Percentiles rank a stretch among this genome's conserved stretches.
These are phyloP conservation scores for Ophiostoma novo-ulmi DNA, from an alignment of 2,329 filamentous ascomycete species.

Conservation along the genomic window DNA sequence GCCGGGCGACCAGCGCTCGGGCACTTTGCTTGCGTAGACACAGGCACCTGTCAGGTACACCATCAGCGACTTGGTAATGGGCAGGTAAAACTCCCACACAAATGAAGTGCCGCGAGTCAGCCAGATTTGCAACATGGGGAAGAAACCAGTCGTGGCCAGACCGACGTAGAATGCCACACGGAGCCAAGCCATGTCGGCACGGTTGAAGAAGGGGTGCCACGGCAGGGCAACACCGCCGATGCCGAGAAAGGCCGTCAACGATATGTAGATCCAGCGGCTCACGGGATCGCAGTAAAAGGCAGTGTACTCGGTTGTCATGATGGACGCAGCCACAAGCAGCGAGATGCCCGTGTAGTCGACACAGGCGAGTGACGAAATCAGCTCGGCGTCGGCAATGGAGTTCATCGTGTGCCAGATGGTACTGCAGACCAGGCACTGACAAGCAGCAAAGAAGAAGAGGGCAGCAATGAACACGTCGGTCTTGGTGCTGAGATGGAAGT, in stretches of 20 bases:
- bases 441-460: slow-evolving; percentile 92
- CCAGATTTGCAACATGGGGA: slow-evolving; percentile 80
- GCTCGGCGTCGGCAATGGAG: slow-evolving; percentile 80
- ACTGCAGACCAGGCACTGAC: slow-evolving; percentile 90
- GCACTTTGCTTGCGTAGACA: slow-evolving; percentile 86
- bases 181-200: slow-evolving; percentile 84
- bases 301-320: slow-evolving; percentile 97
- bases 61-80: slow-evolving; percentile 72
- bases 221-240: slow-evolving; percentile 84
- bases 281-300: slow-evolving; percentile 96
- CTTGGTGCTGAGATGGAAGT: slow-evolving; percentile 81
- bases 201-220: slow-evolving; percentile 95
- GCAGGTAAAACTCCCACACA: slow-evolving; percentile 86
- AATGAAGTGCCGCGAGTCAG: slow-evolving; percentile 71
- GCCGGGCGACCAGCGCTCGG: slow-evolving; percentile 87
- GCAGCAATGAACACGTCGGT: slow-evolving; percentile 86
- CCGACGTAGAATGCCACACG: slow-evolving; percentile 88
- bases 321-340: slow-evolving; percentile 86
- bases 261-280: slow-evolving; percentile 81
- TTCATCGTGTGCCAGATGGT: slow-evolving; percentile 99
- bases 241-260: slow-evolving; percentile 72
- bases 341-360: slow-evolving; percentile 98
- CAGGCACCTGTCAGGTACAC: slow-evolving; percentile 83
- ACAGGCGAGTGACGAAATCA: slow-evolving; percentile 93
- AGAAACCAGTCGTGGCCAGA: slow-evolving; percentile 79